Base-by-base conservation (phyloP, 1,284 basidiomycete species). In the Nidula niveotomentosa region DNA sequence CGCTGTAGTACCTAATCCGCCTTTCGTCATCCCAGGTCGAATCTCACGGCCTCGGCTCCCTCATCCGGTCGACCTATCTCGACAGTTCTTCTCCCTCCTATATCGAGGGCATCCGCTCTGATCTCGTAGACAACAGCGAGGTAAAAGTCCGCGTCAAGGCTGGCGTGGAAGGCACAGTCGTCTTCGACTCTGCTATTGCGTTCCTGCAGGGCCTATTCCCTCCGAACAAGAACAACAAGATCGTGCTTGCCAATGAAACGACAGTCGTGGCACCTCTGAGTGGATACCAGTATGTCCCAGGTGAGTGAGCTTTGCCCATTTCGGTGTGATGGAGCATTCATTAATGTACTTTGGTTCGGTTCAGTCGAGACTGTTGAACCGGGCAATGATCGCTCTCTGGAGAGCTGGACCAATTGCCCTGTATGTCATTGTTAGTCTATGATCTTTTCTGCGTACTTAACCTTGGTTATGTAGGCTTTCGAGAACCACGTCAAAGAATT, bases 261-360 rank as follows among this genome's bases (percentile, higher is more conserved):
- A 84, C 77, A 12, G 76, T 95, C 48, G 71, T 83, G 8, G 87
- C 90, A 15, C 91, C 91, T 36, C 80, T 93, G n/a, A 81, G 83
- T 8, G 93, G 93, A 1, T 95, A 94, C 70, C 90, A 92, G 70
- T 93, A 93, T 60, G 79, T 93, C 53, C 90, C 90, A 8, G 82
- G 83, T 85, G 57, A 43, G 76, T 66, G 17, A 6, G 6, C 33
- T 36, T 30, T 52, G 46, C 51, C 39, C 15, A 12, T 41, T 41
- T 41, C 39, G 15, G 39, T 6, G 13, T 55, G 36, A 8, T 37
- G 12, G 23, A 23, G 23, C 23, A 23, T 23, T 23, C 23, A 23
- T 36, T 48, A 23, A 44, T 48, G 45, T 17, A 37, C 7, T 47
- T 47, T 41, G 47, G 23, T 23, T 23, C 23, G 23, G 23, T 23